These are phyloP conservation scores for Dujonia santamariae DNA, from an alignment of 1,139 yeast species.

Conservation along the genomic window DNA sequence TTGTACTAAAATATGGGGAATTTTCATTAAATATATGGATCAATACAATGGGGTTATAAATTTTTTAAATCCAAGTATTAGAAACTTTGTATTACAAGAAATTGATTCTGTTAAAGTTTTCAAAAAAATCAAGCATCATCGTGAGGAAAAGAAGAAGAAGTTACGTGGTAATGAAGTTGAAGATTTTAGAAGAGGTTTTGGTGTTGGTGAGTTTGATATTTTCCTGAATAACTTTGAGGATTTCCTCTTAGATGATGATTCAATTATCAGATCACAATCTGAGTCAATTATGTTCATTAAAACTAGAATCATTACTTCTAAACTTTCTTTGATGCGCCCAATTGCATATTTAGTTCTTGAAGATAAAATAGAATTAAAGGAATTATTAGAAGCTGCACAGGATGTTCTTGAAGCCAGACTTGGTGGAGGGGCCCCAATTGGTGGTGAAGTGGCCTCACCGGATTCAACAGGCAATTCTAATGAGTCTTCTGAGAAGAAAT, in stretches of 20 bases:
- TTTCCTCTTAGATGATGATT: conserved; percentile 33
- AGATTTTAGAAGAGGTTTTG: no score
- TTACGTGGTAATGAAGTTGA: background rate
- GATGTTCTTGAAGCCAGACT: conserved; percentile 5
- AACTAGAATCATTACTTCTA: conserved; percentile 34
- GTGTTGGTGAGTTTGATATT: conserved; percentile 11
- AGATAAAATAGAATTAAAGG: conserved; percentile 26
- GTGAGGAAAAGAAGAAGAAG: conserved; percentile 15
- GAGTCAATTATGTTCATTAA: conserved; percentile 41
- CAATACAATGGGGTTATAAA: conserved; percentile 42
- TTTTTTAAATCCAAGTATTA: conserved; percentile 31
- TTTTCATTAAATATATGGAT: conserved; percentile 33
- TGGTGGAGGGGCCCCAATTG: conserved; percentile 2
- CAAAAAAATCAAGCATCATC: conserved; percentile 23
- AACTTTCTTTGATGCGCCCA: conserved; percentile 34
- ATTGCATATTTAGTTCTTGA: conserved; percentile 32
- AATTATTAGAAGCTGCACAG: conserved; percentile 20
- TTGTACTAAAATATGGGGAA: conserved; percentile 23
- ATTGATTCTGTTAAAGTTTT: conserved; percentile 32
- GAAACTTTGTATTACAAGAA: conserved; percentile 34
- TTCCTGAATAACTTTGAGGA: conserved; percentile 26
- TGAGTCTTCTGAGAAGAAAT: background rate
- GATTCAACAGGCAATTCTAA: background rate
- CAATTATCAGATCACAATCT: conserved; percentile 33
- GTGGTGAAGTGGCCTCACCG: background rate